Conservation (phyloP, 805 yeast genomes). For the Candida argentea region DNA sequence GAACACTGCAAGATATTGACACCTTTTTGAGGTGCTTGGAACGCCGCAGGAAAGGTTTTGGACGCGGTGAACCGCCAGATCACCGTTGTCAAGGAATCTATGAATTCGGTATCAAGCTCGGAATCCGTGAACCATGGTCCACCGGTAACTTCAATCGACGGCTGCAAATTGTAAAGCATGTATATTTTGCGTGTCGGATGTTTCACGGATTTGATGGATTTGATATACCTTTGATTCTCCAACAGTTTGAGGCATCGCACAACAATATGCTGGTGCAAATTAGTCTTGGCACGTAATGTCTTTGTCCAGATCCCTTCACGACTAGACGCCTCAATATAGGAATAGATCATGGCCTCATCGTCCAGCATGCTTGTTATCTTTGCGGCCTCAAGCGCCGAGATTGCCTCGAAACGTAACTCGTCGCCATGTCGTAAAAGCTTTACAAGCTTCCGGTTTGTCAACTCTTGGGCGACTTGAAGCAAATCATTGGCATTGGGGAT, state of each 20-base stretch:
- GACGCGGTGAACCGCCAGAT: conserved; percentile 82
- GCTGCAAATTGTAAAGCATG: conserved; percentile 89
- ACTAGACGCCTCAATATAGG: conserved; percentile 85
- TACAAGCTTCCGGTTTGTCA: conserved; percentile 48
- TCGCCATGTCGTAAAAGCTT: conserved; percentile 61
- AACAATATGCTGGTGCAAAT: conserved; percentile 87
- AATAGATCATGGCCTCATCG: conserved; percentile 87
- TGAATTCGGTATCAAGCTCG: conserved; percentile 89
- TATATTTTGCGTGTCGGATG: conserved; percentile 92
- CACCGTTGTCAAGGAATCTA: conserved; percentile 70
- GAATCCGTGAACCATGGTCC: conserved; percentile 99
- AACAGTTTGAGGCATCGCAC: conserved; percentile 69
- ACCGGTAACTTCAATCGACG: conserved; percentile 92
- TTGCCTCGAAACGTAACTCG: conserved; percentile 66
- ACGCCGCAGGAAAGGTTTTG: conserved; percentile 66
- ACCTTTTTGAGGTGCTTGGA: conserved; percentile 30
- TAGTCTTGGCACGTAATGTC: conserved; percentile 79
- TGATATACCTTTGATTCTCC: conserved; percentile 75
- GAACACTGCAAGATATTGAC: conserved; percentile 34
- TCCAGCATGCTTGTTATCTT: conserved; percentile 68
- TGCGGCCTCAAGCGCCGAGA: conserved; percentile 61
- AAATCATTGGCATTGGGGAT: conserved; percentile 34
- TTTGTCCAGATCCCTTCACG: conserved; percentile 96
- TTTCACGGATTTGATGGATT: conserved; percentile 82
- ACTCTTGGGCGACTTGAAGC: conserved; percentile 40